phyloP scores from a whole-genome alignment of 495 filamentous ascomycete species.

The Penicillium samsonianum region DNA sequence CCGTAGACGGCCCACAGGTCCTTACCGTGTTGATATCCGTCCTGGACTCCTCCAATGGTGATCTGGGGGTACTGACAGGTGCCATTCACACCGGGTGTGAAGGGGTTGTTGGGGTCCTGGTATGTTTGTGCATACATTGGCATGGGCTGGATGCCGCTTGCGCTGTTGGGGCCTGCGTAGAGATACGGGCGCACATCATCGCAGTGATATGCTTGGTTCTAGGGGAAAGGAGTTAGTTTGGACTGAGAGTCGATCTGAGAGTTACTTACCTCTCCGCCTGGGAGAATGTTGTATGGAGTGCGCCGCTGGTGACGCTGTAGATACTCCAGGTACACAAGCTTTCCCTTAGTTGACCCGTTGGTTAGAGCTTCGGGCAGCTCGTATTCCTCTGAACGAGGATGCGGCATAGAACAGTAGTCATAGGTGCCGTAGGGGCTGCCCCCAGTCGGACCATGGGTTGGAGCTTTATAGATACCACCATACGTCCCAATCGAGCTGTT shows the following conservation, averaged over 20 bases:
- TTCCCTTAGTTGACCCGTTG: conserved; percentile 31
- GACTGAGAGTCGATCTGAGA: neutral
- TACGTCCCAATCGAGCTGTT: conserved; percentile 43
- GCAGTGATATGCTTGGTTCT: conserved; percentile 47
- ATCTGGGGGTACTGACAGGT: conserved; percentile 49
- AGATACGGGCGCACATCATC: conserved; percentile 43
- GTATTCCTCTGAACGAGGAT: conserved; percentile 42
- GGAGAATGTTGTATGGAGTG: conserved; percentile 45
- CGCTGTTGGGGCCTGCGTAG: conserved; percentile 32
- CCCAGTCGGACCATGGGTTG: conserved; percentile 29
- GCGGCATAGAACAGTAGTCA: conserved; percentile 50
- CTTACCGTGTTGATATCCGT: conserved; percentile 45
- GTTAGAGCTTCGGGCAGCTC: conserved; percentile 30
- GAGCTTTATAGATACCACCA: conserved; percentile 43
- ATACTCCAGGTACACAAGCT: conserved; percentile 44
- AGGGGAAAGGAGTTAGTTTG: conserved; percentile 7
- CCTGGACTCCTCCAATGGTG: conserved; percentile 45
- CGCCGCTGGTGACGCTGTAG: conserved; percentile 47
- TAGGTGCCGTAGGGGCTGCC: conserved; percentile 33
- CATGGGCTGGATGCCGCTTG: conserved; percentile 29
- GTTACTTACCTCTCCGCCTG: conserved; percentile 39
- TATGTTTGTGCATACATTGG: conserved; percentile 45
- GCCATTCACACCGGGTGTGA: conserved; percentile 37
- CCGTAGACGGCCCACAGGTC: conserved; percentile 44
- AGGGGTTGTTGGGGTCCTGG: conserved; percentile 41